These are phyloP conservation scores for Vigna reflexopilosa DNA, from an alignment of 306 rosid genomes.

Conservation along the genomic window DNA sequence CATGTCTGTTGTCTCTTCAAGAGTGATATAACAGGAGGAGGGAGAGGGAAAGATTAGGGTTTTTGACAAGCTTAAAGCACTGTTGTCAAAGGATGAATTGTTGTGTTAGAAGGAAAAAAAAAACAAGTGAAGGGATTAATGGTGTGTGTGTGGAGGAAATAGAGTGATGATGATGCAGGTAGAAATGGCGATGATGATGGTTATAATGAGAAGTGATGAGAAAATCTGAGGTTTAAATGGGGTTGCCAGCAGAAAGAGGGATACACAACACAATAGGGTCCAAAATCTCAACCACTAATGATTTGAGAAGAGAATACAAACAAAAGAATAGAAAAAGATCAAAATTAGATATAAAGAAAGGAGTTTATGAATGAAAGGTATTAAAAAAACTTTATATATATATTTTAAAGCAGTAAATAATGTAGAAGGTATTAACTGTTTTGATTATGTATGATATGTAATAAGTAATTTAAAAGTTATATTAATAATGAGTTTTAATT, in stretches of 20 bases:
- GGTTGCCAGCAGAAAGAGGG: constrained; percentile 43
- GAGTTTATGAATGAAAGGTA: background rate
- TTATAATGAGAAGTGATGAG: constrained; percentile 53
- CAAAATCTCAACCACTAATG: constrained; percentile 56
- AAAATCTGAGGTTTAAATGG: constrained; percentile 58
- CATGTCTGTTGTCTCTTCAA: constrained; percentile 51
- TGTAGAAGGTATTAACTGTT: no score
- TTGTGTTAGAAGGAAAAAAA: constrained; percentile 26
- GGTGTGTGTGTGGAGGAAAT: constrained; percentile 37
- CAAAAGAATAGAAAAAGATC: background rate
- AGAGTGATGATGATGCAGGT: constrained; percentile 25
- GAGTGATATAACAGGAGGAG: constrained; percentile 21
- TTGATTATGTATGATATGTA: no score
- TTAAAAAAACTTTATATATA: no score
- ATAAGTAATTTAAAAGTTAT: background rate
- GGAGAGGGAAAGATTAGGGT: constrained; percentile 53
- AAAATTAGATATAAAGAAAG: background rate
- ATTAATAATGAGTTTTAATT: background rate
- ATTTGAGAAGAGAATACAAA: constrained; percentile 44
- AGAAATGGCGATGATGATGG: constrained; percentile 54
- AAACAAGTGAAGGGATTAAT: constrained; percentile 12
- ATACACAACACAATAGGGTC: constrained; percentile 47
- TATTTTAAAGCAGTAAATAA: no score
- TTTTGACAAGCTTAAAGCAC: constrained; percentile 39
- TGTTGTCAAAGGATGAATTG: constrained; percentile 20